Percentiles rank a stretch among this genome's conserved stretches.
Evolutionary conservation across 371 early-diverging fungal species (phyloP).

Genomic region (Mortierella sp.): DNA sequence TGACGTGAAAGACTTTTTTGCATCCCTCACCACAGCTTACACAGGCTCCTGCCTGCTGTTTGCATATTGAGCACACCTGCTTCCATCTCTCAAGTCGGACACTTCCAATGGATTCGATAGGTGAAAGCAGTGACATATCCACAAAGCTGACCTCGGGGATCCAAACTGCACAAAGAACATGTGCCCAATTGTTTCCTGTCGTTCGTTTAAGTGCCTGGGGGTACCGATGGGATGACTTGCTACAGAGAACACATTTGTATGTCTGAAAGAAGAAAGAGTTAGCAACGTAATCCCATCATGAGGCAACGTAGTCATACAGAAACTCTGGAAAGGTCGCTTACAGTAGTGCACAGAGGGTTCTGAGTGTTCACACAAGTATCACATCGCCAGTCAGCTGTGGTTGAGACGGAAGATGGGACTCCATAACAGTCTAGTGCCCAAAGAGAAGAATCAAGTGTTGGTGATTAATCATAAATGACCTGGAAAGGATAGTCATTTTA

Average conservation of each 20-base stretch:
- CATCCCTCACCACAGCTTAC: conserved; percentile 59
- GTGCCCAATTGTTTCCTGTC: conserved; percentile 90
- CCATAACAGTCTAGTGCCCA: conserved; percentile 63
- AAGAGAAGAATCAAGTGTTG: neutral
- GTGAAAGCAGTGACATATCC: conserved; percentile 72
- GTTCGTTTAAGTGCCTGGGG: conserved; percentile 88
- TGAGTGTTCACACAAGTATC: conserved; percentile 70
- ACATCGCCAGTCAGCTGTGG: conserved; percentile 46
- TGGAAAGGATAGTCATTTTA: neutral
- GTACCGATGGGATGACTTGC: conserved; percentile 38
- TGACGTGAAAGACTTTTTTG: conserved; percentile 61
- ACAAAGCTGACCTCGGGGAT: conserved; percentile 81
- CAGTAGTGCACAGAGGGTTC: conserved; percentile 68
- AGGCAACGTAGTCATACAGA: neutral
- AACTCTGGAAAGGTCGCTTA: conserved; percentile 24
- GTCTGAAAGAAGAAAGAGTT: conserved; percentile 34
- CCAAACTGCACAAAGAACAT: conserved; percentile 89
- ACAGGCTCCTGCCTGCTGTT: conserved; percentile 57
- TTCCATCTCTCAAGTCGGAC: conserved; percentile 75
- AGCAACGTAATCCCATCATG: neutral
- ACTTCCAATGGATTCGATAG: conserved; percentile 78
- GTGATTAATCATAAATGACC: neutral
- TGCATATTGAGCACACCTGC: conserved; percentile 61
- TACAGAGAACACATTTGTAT: conserved; percentile 73
- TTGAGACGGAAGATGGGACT: conserved; percentile 11